Evolutionary conservation across 352 stramenopile genomes (phyloP).

Genomic region (Globisporangium apiculatum): DNA sequence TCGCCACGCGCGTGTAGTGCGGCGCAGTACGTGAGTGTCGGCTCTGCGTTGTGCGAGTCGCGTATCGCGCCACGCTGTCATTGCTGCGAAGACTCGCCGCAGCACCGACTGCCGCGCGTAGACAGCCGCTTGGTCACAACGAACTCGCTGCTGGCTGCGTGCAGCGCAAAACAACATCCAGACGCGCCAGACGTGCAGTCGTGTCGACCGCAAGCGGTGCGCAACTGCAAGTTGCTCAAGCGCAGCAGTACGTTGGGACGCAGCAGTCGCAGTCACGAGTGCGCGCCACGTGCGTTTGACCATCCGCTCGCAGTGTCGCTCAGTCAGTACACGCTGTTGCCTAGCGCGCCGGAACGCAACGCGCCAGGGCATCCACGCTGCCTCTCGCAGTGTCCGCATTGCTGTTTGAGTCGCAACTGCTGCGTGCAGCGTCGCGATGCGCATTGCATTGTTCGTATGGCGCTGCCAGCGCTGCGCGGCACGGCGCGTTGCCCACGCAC

Average conservation of each 20-base stretch:
- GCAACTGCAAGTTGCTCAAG: too few relatives aligned
- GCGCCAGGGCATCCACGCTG: constrained; percentile 6
- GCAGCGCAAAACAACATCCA: not conserved
- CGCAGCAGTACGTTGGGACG: too few relatives aligned
- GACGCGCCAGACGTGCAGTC: not conserved
- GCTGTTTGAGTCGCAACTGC: constrained; percentile 1
- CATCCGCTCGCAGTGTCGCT: not conserved
- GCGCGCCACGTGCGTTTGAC: not conserved
- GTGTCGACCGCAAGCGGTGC: too few relatives aligned
- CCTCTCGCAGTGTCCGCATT: not conserved
- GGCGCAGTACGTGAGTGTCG: not conserved
- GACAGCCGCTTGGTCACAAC: not conserved
- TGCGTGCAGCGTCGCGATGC: not conserved
- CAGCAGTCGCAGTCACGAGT: not conserved
- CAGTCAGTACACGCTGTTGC: not conserved
- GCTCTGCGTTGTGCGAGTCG: not conserved
- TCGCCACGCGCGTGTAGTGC: not conserved
- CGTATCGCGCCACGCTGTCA: too few relatives aligned
- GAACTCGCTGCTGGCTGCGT: not conserved
- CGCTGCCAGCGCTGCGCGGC: constrained; percentile 4
- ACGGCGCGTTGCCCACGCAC: not conserved
- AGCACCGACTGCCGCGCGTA: not conserved
- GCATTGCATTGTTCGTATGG: not conserved
- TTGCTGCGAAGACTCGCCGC: not conserved
- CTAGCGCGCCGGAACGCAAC: not conserved